Evolutionary conservation across 2,329 filamentous ascomycete genomes (phyloP), one percentile per base, ranked within the genome.

Genomic region (Periconia digitata): DNA sequence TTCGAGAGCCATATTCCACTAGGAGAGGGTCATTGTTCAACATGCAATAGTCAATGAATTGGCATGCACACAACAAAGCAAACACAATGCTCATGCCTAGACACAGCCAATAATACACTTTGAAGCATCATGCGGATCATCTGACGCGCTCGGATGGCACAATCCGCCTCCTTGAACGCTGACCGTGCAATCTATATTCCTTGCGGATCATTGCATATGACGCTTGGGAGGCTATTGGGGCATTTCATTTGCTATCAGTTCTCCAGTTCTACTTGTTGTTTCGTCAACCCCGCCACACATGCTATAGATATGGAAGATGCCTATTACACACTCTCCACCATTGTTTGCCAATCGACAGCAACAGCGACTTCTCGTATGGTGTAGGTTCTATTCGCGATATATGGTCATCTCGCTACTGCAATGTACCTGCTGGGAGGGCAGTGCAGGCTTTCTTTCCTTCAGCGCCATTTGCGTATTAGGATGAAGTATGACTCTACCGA

Each of bases 231-330:
- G 45, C 38, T 47, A 23, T 44, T 38, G 45, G 8, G 49, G 40
- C 22, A 24, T 46, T 38, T 60, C 49, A 66, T 69, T 67, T 58
- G 66, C 51, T 58, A 40, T 47, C 34, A 50, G 41, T 35, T 32
- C 42, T 37, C 44, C 49, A 52, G 51, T 50, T n/a, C n/a, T 52
- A 52, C 44, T 45, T 55, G 43, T 56, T 52, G 50, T 50, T 44
- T 49, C 61, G 55, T 56, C 56, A 55, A 55, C 60, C 54, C 57
- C 55, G 59, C 60, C 54, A 60, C 55, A 50, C 51, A 53, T 54
- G 43, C 46, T 47, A 29, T 41, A 24, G 37, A 41, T 40, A 45
- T 49, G 48, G 29, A 47, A 27, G 45, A 36, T 42, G 40, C 40
- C 41, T 43, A 39, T 37, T 40, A 35, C 23, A 4, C 13, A 17